phyloP scores from a whole-genome alignment of 345 rosid species.

The Hypericum perforatum region DNA sequence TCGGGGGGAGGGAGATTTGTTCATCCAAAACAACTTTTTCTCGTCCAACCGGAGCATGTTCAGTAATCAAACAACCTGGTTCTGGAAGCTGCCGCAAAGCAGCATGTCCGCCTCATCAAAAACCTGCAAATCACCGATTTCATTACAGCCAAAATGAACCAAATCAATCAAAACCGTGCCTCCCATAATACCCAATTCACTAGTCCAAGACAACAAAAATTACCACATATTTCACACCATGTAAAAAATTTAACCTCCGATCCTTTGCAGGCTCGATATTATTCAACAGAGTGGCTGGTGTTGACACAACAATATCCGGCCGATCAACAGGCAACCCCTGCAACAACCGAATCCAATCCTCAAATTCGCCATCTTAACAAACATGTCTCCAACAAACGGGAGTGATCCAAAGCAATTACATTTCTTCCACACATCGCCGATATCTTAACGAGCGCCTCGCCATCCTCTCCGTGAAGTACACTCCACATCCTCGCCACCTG shows the following conservation, averaged over 20 bases:
- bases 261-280: slow-evolving; percentile 52
- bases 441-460: slow-evolving; percentile 52
- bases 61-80: too few relatives aligned
- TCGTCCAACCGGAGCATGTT: slow-evolving; percentile 34
- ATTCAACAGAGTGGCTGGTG: slow-evolving; percentile 85
- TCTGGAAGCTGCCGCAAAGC: slow-evolving; percentile 79
- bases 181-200: neutral
- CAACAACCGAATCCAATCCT: slow-evolving; percentile 12
- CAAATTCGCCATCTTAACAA: neutral
- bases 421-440: slow-evolving; percentile 68
- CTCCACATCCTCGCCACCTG: slow-evolving; percentile 25
- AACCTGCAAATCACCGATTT: slow-evolving; percentile 33
- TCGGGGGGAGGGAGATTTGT: slow-evolving; percentile 20
- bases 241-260: slow-evolving; percentile 44
- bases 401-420: too few relatives aligned
- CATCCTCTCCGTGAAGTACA: slow-evolving; percentile 50
- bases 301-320: slow-evolving; percentile 74
- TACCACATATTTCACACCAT: slow-evolving; percentile 33
- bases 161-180: neutral
- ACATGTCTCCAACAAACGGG: too few relatives aligned
- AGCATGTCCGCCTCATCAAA: slow-evolving; percentile 99
- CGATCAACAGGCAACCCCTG: slow-evolving; percentile 86
- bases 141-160: slow-evolving; percentile 9
- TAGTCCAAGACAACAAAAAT: slow-evolving; percentile 4
- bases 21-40: slow-evolving; percentile 49